Conservation (phyloP, 2,329 filamentous ascomycete genomes). For the Phoma sp. region DNA sequence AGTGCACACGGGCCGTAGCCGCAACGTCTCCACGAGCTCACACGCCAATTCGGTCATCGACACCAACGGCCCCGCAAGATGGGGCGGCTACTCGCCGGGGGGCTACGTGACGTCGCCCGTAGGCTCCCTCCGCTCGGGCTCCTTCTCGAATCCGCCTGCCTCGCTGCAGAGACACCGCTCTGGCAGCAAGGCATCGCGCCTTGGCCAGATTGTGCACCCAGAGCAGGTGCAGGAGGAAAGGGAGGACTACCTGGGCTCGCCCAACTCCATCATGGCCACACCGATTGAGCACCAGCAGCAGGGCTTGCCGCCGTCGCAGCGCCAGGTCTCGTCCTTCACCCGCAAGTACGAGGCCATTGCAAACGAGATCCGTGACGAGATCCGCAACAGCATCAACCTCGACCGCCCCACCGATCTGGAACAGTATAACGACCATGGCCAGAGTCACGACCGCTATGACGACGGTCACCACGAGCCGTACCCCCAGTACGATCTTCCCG, state of each 20-base stretch:
- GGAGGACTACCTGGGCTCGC: conserved; percentile 25
- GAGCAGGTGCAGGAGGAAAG: conserved; percentile 33
- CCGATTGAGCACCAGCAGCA: conserved; percentile 12
- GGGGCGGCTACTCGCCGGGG: conserved; percentile 72
- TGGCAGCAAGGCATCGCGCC: conserved; percentile 48
- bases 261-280: conserved; percentile 7
- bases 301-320: conserved; percentile 23
- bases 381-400: conserved; percentile 26
- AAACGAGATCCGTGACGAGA: conserved; percentile 41
- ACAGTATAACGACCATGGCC: conserved; percentile 1
- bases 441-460: conserved; percentile 9
- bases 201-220: conserved; percentile 51
- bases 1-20: conserved; percentile 41
- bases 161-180: conserved; percentile 47
- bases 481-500: conserved; percentile 38
- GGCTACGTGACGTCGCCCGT: conserved; percentile 72
- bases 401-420: conserved; percentile 10
- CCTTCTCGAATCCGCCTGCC: conserved; percentile 45
- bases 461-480: conserved; percentile 3
- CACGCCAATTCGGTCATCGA: conserved; percentile 69
- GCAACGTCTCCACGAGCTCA: conserved; percentile 51
- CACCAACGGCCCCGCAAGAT: conserved; percentile 69
- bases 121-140: conserved; percentile 63
- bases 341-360: conserved; percentile 46
- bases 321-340: conserved; percentile 46